Evolutionary conservation across 2,329 filamentous ascomycete genomes (phyloP).

Genomic region (Botrytis elliptica): DNA sequence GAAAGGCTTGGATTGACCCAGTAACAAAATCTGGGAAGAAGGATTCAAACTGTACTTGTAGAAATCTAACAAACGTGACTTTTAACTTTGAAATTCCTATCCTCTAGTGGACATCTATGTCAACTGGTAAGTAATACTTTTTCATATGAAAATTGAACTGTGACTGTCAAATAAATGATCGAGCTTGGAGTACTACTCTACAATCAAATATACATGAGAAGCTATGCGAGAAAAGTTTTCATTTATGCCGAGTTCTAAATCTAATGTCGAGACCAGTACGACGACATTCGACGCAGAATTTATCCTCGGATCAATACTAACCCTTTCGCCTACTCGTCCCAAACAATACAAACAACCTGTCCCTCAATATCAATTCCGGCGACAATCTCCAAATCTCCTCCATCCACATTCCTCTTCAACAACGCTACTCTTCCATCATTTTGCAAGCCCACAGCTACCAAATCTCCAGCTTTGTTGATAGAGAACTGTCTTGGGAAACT

Average conservation of each 20-base stretch:
- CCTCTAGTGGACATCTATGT: not conserved
- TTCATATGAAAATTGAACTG: rapidly evolving
- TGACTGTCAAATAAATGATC: not conserved
- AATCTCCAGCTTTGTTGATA: conserved; percentile 45
- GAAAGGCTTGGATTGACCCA: not conserved
- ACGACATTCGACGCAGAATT: not conserved
- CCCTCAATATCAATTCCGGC: conserved; percentile 31
- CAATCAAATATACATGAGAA: not conserved
- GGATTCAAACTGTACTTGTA: not conserved
- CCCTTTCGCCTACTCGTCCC: conserved; percentile 30
- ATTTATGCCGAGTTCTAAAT: not conserved
- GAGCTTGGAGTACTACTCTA: not conserved
- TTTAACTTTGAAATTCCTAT: not conserved
- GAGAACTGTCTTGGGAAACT: conserved; percentile 47
- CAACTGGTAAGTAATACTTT: not conserved
- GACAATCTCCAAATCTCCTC: conserved; percentile 37
- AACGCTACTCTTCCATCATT: conserved; percentile 43
- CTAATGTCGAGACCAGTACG: too few relatives aligned
- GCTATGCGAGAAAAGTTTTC: too few relatives aligned
- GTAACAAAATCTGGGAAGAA: not conserved
- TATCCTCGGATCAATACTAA: not conserved
- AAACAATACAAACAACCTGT: conserved; percentile 35
- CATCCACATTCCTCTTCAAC: conserved; percentile 44
- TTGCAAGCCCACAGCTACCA: conserved; percentile 50
- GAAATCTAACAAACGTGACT: not conserved